Percentiles rank a stretch among this genome's conserved stretches.
Evolutionary conservation across 2,329 filamentous ascomycete genomes (phyloP).

Genomic region (Didymosphaeria variabile): DNA sequence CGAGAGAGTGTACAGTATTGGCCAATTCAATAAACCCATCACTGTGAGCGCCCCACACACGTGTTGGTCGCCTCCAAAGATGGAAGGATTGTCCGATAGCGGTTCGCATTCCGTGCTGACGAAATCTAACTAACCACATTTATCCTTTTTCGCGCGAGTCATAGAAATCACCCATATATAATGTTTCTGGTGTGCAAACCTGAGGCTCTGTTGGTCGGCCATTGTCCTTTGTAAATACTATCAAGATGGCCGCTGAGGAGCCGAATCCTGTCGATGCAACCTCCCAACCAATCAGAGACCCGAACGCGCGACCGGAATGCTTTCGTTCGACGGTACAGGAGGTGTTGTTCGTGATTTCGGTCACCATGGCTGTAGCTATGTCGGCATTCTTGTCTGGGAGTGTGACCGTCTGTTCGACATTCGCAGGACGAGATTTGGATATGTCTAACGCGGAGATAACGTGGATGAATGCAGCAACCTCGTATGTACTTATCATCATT

Average conservation of each 20-base stretch:
- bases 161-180: neutral
- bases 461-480: conserved; percentile 71
- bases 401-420: conserved; percentile 69
- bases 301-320: conserved; percentile 61
- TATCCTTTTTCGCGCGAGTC: neutral
- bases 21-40: no score
- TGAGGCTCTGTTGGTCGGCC: conserved; percentile 1
- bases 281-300: conserved; percentile 36
- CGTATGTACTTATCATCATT: conserved; percentile 50
- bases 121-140: neutral
- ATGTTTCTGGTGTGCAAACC: neutral
- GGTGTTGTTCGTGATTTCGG: conserved; percentile 70
- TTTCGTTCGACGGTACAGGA: conserved; percentile 71
- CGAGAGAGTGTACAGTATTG: no score
- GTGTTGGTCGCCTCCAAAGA: neutral
- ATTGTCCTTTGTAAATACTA: neutral
- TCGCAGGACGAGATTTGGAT: conserved; percentile 65
- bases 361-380: conserved; percentile 73
- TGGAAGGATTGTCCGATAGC: neutral
- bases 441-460: conserved; percentile 74
- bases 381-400: conserved; percentile 67
- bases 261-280: conserved; percentile 24
- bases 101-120: conserved; percentile 8
- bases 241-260: conserved; percentile 24
- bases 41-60: neutral